Evolutionary conservation across 2,329 filamentous ascomycete species (phyloP).

Genomic region (Aureobasidium lini): DNA sequence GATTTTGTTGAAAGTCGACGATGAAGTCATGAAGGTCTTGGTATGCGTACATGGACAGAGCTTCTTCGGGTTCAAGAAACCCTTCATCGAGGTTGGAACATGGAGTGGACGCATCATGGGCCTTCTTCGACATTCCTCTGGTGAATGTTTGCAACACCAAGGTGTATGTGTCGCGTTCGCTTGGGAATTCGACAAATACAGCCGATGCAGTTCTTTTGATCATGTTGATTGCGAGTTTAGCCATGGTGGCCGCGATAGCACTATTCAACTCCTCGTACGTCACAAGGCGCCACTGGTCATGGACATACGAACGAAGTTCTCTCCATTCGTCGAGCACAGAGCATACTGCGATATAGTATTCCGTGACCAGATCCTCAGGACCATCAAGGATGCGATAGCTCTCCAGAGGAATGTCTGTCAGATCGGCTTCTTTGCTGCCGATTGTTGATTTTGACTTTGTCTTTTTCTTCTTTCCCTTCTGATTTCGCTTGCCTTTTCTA

Average conservation of each 20-base stretch:
- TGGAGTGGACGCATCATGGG: too few species aligned
- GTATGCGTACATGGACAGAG: background rate
- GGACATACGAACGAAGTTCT: background rate
- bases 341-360: background rate
- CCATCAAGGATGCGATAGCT: background rate
- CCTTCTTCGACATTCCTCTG: background rate
- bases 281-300: background rate
- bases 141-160: background rate
- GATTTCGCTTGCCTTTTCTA: background rate
- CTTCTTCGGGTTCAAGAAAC: background rate
- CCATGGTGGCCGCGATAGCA: background rate
- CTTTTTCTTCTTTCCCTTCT: background rate
- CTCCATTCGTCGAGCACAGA: background rate
- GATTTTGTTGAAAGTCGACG: background rate
- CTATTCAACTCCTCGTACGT: background rate
- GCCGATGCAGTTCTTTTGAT: background rate
- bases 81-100: too few species aligned
- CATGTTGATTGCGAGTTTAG: background rate
- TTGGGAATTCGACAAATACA: background rate
- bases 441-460: too few species aligned
- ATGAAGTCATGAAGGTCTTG: background rate
- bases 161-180: background rate
- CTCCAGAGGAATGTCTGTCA: background rate
- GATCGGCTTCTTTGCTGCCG: fast-evolving
- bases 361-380: background rate